phyloP scores from a whole-genome alignment of 2,329 filamentous ascomycete genomes.

The Coleophoma eucalyptorum region DNA sequence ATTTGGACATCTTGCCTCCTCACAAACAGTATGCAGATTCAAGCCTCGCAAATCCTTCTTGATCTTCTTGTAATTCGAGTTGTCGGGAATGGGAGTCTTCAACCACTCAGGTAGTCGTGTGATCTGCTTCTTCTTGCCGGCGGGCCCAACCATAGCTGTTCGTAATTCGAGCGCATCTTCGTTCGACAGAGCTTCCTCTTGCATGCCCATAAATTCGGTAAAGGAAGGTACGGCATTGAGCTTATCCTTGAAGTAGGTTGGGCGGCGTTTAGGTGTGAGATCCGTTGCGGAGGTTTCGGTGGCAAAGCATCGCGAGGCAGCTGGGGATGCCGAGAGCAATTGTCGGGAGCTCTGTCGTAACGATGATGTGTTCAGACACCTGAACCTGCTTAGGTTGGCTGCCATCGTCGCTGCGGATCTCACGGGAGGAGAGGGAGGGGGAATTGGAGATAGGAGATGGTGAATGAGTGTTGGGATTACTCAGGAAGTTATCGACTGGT shows the following conservation, averaged over 20 bases:
- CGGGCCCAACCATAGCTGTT: conserved; percentile 63
- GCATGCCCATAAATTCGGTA: conserved; percentile 49
- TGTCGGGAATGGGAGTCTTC: conserved; percentile 89
- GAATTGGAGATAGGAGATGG: background rate
- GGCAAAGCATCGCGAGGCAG: conserved; percentile 20
- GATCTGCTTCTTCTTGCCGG: conserved; percentile 58
- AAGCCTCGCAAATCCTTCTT: conserved; percentile 89
- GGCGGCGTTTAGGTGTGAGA: conserved; percentile 21
- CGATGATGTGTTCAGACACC: conserved; percentile 23
- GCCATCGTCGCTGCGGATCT: conserved; percentile 17
- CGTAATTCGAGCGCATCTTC: conserved; percentile 54
- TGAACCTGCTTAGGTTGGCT: conserved; percentile 18
- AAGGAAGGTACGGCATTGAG: conserved; percentile 47
- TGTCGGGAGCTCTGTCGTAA: conserved; percentile 16
- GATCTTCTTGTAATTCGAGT: conserved; percentile 85
- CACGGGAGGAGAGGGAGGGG: background rate
- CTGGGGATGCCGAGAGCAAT: conserved; percentile 11
- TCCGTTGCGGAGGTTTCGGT: conserved; percentile 19
- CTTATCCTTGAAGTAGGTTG: conserved; percentile 30
- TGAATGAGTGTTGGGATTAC: background rate
- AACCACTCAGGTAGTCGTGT: conserved; percentile 87
- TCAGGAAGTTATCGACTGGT: too few species aligned
- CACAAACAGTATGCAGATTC: conserved; percentile 91
- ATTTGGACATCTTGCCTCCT: conserved; percentile 96
- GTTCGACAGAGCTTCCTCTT: conserved; percentile 39